A percentile compares a stretch with the other conserved stretches of the same genome.
These are phyloP conservation scores for Fusarium sarcochroum DNA, from an alignment of 2,329 filamentous ascomycete species.

Conservation along the genomic window DNA sequence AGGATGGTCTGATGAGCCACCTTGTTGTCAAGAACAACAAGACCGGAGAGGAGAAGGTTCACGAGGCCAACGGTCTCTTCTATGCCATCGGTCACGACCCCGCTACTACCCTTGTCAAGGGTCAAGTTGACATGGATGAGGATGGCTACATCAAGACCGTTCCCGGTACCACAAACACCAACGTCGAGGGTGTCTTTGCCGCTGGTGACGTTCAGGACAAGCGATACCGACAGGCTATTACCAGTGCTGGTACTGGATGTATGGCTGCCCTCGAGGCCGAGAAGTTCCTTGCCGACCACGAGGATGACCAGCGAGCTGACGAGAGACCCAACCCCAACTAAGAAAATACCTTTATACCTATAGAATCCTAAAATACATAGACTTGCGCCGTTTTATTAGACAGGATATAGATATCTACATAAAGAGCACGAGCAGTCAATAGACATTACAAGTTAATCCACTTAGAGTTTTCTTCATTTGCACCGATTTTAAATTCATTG, in stretches of 20 bases:
- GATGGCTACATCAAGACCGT: constrained; percentile 93
- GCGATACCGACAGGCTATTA: constrained; percentile 97
- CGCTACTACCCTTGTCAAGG: constrained; percentile 91
- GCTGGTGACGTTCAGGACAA: constrained; percentile 99
- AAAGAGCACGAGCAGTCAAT: constrained; percentile 34
- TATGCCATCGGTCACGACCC: constrained; percentile 98
- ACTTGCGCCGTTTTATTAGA: constrained; percentile 44
- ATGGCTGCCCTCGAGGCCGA: constrained; percentile 96
- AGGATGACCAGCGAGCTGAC: constrained; percentile 54
- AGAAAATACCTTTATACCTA: constrained; percentile 15
- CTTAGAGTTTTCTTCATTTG: not conserved
- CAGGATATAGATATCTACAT: constrained; percentile 38
- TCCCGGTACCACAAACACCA: constrained; percentile 90
- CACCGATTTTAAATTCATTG: not conserved
- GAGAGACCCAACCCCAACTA: constrained; percentile 32
- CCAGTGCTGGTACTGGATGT: constrained; percentile 94
- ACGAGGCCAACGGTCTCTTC: constrained; percentile 93
- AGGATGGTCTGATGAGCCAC: constrained; percentile 89
- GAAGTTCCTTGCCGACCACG: constrained; percentile 87
- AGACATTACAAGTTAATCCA: constrained; percentile 31
- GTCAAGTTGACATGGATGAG: constrained; percentile 86
- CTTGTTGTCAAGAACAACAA: constrained; percentile 85
- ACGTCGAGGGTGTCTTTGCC: constrained; percentile 91
- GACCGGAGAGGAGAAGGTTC: constrained; percentile 83
- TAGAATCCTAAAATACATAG: constrained; percentile 40